Evolutionary conservation across 768 basidiomycete genomes (phyloP), one percentile per base, ranked within the genome.

Genomic region (Russula ochroleuca): DNA sequence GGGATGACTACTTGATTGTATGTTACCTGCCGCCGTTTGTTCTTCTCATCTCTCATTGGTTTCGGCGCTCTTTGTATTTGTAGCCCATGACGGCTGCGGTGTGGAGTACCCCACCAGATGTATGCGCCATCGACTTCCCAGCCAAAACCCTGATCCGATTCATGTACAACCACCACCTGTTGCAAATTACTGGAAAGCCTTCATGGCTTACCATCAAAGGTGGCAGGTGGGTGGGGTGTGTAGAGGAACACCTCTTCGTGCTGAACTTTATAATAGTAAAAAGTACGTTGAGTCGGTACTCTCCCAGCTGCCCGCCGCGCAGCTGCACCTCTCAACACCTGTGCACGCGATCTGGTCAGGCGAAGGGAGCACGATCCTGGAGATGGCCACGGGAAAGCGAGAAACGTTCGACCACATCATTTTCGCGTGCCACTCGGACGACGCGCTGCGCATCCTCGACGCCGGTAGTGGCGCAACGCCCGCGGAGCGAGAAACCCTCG

Each of bases 51-150:
- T n/a, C 48, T 51, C 25, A 51, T 51, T 51, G 3, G 28, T 7
- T 50, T 51, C 21, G 10, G 35, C n/a, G 14, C 5, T 48, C 33
- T 5, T 38, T 28, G 13, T 33, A 28, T 19, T 53, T 57, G 5
- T 19, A 69, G 88, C 88, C 88, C 0, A 87, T 92, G 87, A 88
- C 86, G 9, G 88, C 87, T 1, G 85, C 35, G 4, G 35, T 92
- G 45, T 92, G 89, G 89, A 88, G 84, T 50, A 90, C 87, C 0
- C 85, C 87, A 0, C 85, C 89, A 10, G 84, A 85, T 65, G 81
- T 82, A 69, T 88, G 86, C 66, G 79, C 82, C 3, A 73, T 85
- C 55, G 85, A 88, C 66, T 88, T 92, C 69, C 88, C 88, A 9
- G 87, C 85, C 0, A 77, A 75, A 45, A 89, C 88, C 0, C 73